Base-by-base conservation (phyloP, 2,329 filamentous ascomycete species). In the Diplodia scrobiculata region DNA sequence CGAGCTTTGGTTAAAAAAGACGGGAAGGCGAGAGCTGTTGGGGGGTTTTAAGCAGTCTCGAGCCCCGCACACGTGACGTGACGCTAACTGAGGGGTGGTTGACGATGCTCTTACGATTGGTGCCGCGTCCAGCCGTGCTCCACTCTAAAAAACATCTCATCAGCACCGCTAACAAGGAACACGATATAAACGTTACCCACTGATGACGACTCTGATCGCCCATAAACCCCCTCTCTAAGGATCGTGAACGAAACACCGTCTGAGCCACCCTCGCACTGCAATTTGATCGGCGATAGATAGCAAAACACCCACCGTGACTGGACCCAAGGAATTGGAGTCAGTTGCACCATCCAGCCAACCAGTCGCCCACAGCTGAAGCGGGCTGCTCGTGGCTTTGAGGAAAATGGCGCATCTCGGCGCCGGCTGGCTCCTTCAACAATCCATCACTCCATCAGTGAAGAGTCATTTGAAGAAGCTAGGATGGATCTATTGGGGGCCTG, bases 31-130 rank as follows among this genome's bases (percentile, higher is more conserved):
- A 13, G 58, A 11, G 58, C 19, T 29, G 1, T 32, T 9, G 29
- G 4, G 58, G 27, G 45, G n/a, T 50, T 62, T 36, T 62, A 62
- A 50, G 58, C 58, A 25, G 25, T 51, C 10, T 50, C 34, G 27
- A 62, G 45, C 65, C 65, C 65, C 65, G 54, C 65, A 63, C 65
- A 66, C 65, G 65, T 66, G 65, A 66, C 48, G 55, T 14, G 29
- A 27, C 54, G 55, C 54, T 63, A 66, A 36, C 27, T 51, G 63
- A 65, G 63, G 63, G 63, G 63, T 17, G 32, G 25, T 10, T 64
- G 34, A 19, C 41, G 25, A 47, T 60, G 55, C 41, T 60, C 47
- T 25, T 9, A 34, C 55, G 55, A 60, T 60, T 60, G 55, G 55
- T 10, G 27, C 41, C 29, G 13, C n/a, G 34, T 19, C 5, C n/a